Conservation (phyloP, 2,329 filamentous ascomycete genomes). For the Lecanicillium sp. region DNA sequence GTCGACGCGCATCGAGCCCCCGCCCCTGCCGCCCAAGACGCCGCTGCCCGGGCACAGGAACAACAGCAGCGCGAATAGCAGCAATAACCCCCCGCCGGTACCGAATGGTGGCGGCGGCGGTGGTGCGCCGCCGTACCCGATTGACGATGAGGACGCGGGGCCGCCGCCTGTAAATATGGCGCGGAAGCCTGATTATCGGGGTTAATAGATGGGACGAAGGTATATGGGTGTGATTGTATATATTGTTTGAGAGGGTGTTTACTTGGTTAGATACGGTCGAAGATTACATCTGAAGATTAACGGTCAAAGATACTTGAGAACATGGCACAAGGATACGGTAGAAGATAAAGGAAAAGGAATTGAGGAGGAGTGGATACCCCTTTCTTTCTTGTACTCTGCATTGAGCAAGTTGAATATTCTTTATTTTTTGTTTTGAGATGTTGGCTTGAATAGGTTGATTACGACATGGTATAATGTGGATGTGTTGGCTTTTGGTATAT, state of each 20-base stretch:
- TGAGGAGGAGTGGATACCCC: slow-evolving; percentile 3
- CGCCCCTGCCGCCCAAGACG: slow-evolving; percentile 72
- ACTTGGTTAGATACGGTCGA: too few relatives aligned
- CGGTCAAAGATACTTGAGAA: too few relatives aligned
- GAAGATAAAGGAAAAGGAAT: not conserved
- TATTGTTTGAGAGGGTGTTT: too few relatives aligned
- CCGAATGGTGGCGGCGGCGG: slow-evolving; percentile 29
- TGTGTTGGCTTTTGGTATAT: not conserved
- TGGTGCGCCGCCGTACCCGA: slow-evolving; percentile 65
- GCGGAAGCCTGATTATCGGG: slow-evolving; percentile 70
- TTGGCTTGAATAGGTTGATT: not conserved
- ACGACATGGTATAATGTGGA: not conserved
- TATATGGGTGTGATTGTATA: too few relatives aligned
- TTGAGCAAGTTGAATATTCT: not conserved
- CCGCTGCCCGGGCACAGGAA: slow-evolving; percentile 52
- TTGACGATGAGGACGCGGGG: slow-evolving; percentile 59
- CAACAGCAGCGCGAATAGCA: slow-evolving; percentile 14
- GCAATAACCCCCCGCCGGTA: slow-evolving; percentile 1
- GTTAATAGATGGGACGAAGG: slow-evolving; percentile 25
- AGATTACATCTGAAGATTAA: too few relatives aligned
- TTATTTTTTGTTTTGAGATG: not conserved
- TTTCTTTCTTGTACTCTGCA: not conserved
- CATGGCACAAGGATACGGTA: too few relatives aligned
- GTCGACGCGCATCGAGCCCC: slow-evolving; percentile 48
- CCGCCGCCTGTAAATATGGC: slow-evolving; percentile 82